These are phyloP conservation scores for Sporothrix globosa DNA, from an alignment of 2,329 filamentous ascomycete genomes.

Conservation along the genomic window DNA sequence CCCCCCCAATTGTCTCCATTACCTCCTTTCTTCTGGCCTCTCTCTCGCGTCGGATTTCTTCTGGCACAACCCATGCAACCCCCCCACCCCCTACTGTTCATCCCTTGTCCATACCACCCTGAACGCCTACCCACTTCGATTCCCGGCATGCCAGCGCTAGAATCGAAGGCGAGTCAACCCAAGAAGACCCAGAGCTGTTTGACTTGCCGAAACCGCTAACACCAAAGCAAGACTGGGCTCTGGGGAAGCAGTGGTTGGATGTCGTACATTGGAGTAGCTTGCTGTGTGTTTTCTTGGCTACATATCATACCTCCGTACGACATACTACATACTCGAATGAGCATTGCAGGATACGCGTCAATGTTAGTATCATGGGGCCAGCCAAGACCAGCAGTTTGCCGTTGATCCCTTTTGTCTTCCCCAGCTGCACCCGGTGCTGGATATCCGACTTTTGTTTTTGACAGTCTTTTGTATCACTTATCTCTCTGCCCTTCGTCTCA, in stretches of 20 bases:
- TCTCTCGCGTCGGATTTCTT: not conserved
- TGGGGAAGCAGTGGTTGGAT: not conserved
- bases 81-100: not conserved
- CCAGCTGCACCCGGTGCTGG: not conserved
- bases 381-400: not conserved
- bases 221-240: conserved; percentile 3
- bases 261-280: too few relatives aligned
- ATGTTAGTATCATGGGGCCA: conserved; percentile 18
- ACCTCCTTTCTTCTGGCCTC: not conserved
- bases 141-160: conserved; percentile 17
- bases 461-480: not conserved
- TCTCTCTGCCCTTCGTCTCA: not conserved
- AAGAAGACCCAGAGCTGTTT: not conserved
- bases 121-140: not conserved
- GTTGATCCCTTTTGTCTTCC: not conserved
- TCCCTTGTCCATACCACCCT: conserved; percentile 14
- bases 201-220: not conserved
- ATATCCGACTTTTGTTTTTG: not conserved
- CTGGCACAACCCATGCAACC: not conserved
- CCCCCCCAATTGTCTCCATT: too few relatives aligned
- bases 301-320: too few relatives aligned
- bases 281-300: too few relatives aligned
- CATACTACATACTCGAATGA: too few relatives aligned
- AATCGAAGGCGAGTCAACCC: conserved; percentile 4
- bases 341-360: not conserved